Conservation (phyloP, 805 yeast genomes). For the Hanseniaspora thailandica region DNA sequence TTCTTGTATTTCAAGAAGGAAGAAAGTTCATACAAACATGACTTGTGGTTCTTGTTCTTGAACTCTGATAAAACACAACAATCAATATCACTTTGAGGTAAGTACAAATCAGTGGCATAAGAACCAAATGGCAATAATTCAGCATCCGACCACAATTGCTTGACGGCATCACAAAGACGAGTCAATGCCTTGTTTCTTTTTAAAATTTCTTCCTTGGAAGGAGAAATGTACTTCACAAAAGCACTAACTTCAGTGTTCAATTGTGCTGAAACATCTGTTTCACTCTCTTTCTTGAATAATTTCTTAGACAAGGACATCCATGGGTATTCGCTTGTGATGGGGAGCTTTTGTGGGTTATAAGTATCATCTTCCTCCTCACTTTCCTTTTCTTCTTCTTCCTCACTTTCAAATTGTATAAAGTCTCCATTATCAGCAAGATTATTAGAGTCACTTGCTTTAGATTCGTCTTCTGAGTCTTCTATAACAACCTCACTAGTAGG, state of each 20-base stretch:
- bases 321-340: constrained; percentile 35
- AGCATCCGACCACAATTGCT: constrained; percentile 62
- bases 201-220: constrained; percentile 60
- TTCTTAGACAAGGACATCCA: constrained; percentile 42
- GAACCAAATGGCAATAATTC: constrained; percentile 85
- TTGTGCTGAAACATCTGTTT: constrained; percentile 75
- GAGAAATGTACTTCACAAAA: constrained; percentile 75
- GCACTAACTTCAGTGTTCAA: constrained; percentile 74
- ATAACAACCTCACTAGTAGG: constrained; percentile 12
- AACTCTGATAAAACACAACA: constrained; percentile 65
- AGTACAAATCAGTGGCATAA: constrained; percentile 79
- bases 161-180: constrained; percentile 42
- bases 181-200: constrained; percentile 55
- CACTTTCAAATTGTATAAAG: constrained; percentile 33
- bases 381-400: constrained; percentile 21
- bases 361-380: constrained; percentile 16
- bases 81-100: constrained; percentile 94
- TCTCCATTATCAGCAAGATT: constrained; percentile 32
- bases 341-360: constrained; percentile 13
- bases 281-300: constrained; percentile 22
- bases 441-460: constrained; percentile 17
- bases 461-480: constrained; percentile 12
- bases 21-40: constrained; percentile 60
- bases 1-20: constrained; percentile 49
- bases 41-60: constrained; percentile 49